Percentiles rank a stretch among this genome's conserved stretches.
phyloP scores from a whole-genome alignment of 2,329 filamentous ascomycete species.

The Paraphoma sp. region DNA sequence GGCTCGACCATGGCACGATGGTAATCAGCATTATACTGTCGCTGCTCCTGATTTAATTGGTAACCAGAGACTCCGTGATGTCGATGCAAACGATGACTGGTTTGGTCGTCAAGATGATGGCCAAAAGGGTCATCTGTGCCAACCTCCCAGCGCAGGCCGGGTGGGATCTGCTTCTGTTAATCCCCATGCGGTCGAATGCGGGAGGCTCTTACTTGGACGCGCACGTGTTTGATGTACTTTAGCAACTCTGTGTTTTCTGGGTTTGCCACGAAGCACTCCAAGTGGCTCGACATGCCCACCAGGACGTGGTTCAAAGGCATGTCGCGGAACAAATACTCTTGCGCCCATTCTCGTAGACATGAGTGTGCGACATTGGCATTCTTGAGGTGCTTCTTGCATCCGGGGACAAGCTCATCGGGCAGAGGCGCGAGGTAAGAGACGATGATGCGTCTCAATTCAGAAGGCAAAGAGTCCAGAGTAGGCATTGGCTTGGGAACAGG shows the following conservation, averaged over 20 bases:
- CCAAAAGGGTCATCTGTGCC: conserved; percentile 5
- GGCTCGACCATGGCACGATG: conserved; percentile 19
- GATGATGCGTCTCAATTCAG: conserved; percentile 20
- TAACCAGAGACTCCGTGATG: no score
- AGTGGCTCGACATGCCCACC: conserved; percentile 10
- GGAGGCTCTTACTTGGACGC: conserved; percentile 10
- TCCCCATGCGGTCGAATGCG: not conserved
- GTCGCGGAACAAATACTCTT: conserved; percentile 21
- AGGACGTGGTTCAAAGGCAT: conserved; percentile 21
- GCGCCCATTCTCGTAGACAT: conserved; percentile 22
- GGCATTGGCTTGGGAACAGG: not conserved
- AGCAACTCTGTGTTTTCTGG: conserved; percentile 2
- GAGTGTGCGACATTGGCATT: conserved; percentile 22
- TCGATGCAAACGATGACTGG: conserved; percentile 6
- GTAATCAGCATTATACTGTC: conserved; percentile 12
- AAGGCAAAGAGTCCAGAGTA: conserved; percentile 17
- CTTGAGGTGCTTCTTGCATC: conserved; percentile 17
- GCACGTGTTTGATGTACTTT: conserved; percentile 15
- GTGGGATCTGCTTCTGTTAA: conserved; percentile 15
- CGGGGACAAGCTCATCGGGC: conserved; percentile 3
- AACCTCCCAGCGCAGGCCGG: conserved; percentile 20
- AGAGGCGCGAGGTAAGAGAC: conserved; percentile 17
- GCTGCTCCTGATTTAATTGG: conserved; percentile 3
- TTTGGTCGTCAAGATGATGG: conserved; percentile 8
- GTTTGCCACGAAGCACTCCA: conserved; percentile 12